Evolutionary conservation across 768 basidiomycete species (phyloP).

Genomic region (Tremella mesenterica): DNA sequence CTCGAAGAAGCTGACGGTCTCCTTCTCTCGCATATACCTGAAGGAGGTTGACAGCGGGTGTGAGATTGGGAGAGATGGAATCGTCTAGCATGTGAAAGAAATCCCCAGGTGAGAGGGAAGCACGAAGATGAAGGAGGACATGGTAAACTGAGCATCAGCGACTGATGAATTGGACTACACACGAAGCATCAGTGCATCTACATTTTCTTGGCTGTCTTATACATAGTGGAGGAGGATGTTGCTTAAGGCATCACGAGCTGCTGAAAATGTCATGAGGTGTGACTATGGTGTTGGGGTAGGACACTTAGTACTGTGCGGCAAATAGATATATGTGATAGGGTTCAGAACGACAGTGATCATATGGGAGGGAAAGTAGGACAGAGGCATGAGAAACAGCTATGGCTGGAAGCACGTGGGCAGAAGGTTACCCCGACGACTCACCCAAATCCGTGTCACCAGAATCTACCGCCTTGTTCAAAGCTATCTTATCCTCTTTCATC

Average conservation of each 20-base stretch:
- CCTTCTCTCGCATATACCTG: conserved; percentile 87
- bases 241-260: too few species aligned
- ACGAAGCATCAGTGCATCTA: neutral
- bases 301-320: too few species aligned
- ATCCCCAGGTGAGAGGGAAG: conserved; percentile 70
- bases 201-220: too few species aligned
- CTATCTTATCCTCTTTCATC: conserved; percentile 90
- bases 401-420: neutral
- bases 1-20: conserved; percentile 80
- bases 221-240: too few species aligned
- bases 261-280: too few species aligned
- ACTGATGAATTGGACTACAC: too few species aligned
- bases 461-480: conserved; percentile 78
- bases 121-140: conserved; percentile 78
- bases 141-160: conserved; percentile 64
- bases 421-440: conserved; percentile 43
- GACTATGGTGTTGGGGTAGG: too few species aligned
- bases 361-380: too few species aligned
- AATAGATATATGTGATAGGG: too few species aligned
- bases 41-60: conserved; percentile 66
- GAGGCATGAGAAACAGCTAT: too few species aligned
- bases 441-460: conserved; percentile 93
- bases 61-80: conserved; percentile 60
- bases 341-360: too few species aligned
- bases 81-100: conserved; percentile 95